phyloP scores from a whole-genome alignment of 495 filamentous ascomycete genomes.

The Aspergillus heteromorphus region DNA sequence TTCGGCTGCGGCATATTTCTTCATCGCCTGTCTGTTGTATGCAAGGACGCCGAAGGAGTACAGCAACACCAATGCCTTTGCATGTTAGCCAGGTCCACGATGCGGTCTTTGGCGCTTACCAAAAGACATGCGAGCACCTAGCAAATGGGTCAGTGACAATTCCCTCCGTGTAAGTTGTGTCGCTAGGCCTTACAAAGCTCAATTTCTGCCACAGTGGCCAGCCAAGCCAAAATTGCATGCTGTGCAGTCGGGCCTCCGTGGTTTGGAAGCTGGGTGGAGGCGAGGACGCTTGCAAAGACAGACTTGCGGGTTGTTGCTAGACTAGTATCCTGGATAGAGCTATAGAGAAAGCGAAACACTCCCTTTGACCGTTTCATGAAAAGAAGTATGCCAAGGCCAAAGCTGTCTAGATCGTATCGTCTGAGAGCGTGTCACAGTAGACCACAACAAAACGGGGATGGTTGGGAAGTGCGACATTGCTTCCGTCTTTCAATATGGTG shows the following conservation, averaged over 20 bases:
- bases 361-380: neutral
- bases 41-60: conserved; percentile 41
- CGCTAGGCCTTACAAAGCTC: conserved; percentile 63
- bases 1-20: conserved; percentile 60
- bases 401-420: neutral
- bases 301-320: neutral
- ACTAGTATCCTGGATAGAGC: neutral
- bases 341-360: neutral
- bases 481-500: neutral
- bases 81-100: conserved; percentile 26
- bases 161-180: neutral
- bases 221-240: conserved; percentile 60
- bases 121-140: conserved; percentile 43
- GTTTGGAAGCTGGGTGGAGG: too few species aligned
- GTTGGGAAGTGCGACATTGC: neutral
- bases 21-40: conserved; percentile 58
- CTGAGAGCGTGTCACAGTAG: neutral
- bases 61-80: conserved; percentile 42
- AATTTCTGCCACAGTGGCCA: conserved; percentile 92
- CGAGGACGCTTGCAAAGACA: neutral
- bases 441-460: neutral
- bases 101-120: conserved; percentile 25
- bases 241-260: neutral
- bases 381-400: neutral
- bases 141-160: conserved; percentile 10